phyloP scores from a whole-genome alignment of 768 basidiomycete species.

The Hypholoma sublateritium region DNA sequence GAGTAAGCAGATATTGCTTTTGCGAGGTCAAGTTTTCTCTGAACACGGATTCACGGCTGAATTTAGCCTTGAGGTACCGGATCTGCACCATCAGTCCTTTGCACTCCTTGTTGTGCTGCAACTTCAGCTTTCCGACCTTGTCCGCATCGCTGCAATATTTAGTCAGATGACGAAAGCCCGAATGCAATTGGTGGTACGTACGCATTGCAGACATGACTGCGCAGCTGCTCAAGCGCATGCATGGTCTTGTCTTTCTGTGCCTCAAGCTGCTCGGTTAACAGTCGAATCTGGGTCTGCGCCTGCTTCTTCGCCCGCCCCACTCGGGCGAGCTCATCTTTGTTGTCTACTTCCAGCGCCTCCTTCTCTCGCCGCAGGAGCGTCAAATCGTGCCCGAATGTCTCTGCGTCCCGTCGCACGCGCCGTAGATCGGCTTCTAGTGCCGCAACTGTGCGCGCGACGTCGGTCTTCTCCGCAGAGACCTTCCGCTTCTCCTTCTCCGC shows the following conservation, averaged over 20 bases:
- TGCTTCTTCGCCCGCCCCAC: conserved; percentile 71
- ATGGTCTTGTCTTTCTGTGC: conserved; percentile 47
- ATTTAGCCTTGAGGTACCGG: conserved; percentile 89
- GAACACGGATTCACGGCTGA: conserved; percentile 80
- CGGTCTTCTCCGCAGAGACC: conserved; percentile 59
- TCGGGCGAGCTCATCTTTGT: conserved; percentile 53
- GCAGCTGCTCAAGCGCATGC: conserved; percentile 45
- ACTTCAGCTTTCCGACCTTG: conserved; percentile 48
- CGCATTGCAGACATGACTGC: conserved; percentile 60
- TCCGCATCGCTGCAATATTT: conserved; percentile 42
- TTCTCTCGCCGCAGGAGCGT: conserved; percentile 67
- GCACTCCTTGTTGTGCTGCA: conserved; percentile 81
- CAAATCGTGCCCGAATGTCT: conserved; percentile 76
- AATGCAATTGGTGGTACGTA: conserved; percentile 34
- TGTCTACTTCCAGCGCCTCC: conserved; percentile 54
- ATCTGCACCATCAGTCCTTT: conserved; percentile 92
- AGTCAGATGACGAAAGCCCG: background rate
- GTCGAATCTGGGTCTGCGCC: conserved; percentile 58
- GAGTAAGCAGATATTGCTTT: conserved; percentile 80
- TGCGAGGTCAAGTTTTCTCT: conserved; percentile 79
- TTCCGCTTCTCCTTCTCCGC: conserved; percentile 65
- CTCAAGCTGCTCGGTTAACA: conserved; percentile 68
- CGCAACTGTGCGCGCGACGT: conserved; percentile 66
- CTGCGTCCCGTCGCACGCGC: conserved; percentile 75
- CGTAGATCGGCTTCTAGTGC: conserved; percentile 70